Base-by-base conservation (phyloP, 225 moss, liverwort and hornwort species). In the Neckera pumila region DNA sequence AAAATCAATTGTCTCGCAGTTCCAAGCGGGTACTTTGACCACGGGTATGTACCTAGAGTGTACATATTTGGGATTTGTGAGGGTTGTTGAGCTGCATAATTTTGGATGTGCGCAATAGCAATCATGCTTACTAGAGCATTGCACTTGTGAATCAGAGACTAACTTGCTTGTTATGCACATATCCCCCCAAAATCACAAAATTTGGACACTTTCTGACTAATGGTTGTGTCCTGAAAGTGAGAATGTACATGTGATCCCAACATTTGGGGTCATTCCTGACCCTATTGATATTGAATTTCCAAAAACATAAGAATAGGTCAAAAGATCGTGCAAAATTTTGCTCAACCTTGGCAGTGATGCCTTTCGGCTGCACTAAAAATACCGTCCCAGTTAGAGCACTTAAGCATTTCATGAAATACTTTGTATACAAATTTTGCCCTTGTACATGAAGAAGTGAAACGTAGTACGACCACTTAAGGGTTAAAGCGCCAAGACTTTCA, bases 361-460 rank as follows among this genome's bases (percentile, higher is more conserved):
- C 21, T 51, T 51, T 51, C 5, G 12, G 21, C 3, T 51, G 33
- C 33, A 31, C 23, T 51, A 2, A 14, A 23, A 54, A 54, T 23
- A 54, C 16, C 0, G 2, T 4, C 56, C 25, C n/a, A n/a, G n/a
- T 22, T 54, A 15, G 54, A 56, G 5, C 6, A 54, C 15, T 3
- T 2, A 54, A 22, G 14, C 9, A 22, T 53, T 54, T 33, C 0
- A 49, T 4, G 6, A 45, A 43, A 17, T 45, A 73, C 11, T 45
- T 45, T 7, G 11, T 45, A 11, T 30, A 73, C 30, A 73, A 45
- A 27, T 30, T 17, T 73, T 28, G 28, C 6, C 16, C 9, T 71
- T 1, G 2, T 17, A 30, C 1, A 0, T 26, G 5, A 18, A 45
- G 43, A 73, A 43, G 43, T 10, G 2, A 43, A 43, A 43, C 0